Evolutionary conservation across 352 stramenopile genomes (phyloP).

Genomic region (Pythium phragmiticola): DNA sequence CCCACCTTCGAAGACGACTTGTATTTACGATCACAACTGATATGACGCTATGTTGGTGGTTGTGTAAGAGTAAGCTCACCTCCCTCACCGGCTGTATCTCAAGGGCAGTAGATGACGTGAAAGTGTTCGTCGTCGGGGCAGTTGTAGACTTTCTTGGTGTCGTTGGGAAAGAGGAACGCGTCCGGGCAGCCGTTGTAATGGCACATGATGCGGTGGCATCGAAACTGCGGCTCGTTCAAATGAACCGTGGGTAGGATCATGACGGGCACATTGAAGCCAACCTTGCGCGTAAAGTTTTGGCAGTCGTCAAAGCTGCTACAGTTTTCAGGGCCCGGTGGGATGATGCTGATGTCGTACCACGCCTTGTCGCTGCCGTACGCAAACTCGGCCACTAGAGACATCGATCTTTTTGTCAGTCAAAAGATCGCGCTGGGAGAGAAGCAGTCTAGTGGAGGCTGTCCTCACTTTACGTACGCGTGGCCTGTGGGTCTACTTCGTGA

Average conservation of each 20-base stretch:
- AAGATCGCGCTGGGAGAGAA: background rate
- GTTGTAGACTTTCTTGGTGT: slow-evolving; percentile 34
- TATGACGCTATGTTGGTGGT: background rate
- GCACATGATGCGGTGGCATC: slow-evolving; percentile 29
- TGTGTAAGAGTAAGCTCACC: background rate
- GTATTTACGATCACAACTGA: background rate
- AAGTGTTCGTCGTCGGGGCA: slow-evolving; percentile 35
- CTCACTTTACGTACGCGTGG: slow-evolving; percentile 20
- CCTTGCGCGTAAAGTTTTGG: slow-evolving; percentile 22
- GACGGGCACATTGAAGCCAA: slow-evolving; percentile 34
- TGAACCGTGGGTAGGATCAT: slow-evolving; percentile 30
- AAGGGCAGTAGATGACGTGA: slow-evolving; percentile 34
- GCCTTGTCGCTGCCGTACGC: slow-evolving; percentile 19
- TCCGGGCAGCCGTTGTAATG: slow-evolving; percentile 30
- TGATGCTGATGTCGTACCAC: slow-evolving; percentile 39
- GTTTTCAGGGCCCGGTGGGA: slow-evolving; percentile 30
- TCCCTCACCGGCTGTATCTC: background rate
- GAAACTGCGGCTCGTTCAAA: background rate
- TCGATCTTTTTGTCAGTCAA: too few species aligned
- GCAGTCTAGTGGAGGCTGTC: background rate
- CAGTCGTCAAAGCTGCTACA: slow-evolving; percentile 29
- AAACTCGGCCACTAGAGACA: slow-evolving; percentile 29
- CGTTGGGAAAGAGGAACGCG: slow-evolving; percentile 32
- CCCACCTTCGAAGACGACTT: background rate
- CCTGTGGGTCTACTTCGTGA: slow-evolving; percentile 14